Conservation (phyloP, 208 protist genomes). For the Crithidia expoeki region DNA sequence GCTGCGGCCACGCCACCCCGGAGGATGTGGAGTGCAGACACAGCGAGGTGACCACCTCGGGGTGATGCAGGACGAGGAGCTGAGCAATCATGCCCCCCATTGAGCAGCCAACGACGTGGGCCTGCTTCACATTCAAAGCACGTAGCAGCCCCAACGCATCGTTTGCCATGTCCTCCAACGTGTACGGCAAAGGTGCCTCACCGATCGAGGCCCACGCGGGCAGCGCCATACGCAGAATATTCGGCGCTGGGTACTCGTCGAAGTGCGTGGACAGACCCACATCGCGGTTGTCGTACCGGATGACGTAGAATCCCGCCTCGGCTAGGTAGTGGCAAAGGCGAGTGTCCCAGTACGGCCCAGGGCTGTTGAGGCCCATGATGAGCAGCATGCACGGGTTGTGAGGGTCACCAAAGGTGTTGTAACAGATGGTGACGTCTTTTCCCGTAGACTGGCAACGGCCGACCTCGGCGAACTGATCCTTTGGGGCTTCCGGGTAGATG, state of each 20-base stretch:
- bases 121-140: slow-evolving; percentile 41
- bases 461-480: slow-evolving; percentile 47
- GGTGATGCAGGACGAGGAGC: slow-evolving; percentile 47
- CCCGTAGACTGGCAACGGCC: slow-evolving; percentile 59
- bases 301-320: slow-evolving; percentile 66
- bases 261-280: slow-evolving; percentile 74
- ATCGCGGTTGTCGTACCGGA: slow-evolving; percentile 85
- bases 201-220: slow-evolving; percentile 46
- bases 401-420: slow-evolving; percentile 69
- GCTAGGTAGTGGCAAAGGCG: slow-evolving; percentile 71
- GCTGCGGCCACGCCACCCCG: slow-evolving; percentile 53
- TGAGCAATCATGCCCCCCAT: slow-evolving; percentile 88
- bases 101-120: slow-evolving; percentile 75
- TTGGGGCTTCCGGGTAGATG: slow-evolving; percentile 16
- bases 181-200: slow-evolving; percentile 65
- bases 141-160: slow-evolving; percentile 64
- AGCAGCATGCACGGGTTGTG: slow-evolving; percentile 64
- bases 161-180: slow-evolving; percentile 70
- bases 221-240: slow-evolving; percentile 52
- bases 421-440: slow-evolving; percentile 68
- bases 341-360: slow-evolving; percentile 69
- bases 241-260: slow-evolving; percentile 45
- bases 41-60: slow-evolving; percentile 51
- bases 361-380: slow-evolving; percentile 79
- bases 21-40: slow-evolving; percentile 81